Evolutionary conservation across 495 filamentous ascomycete genomes (phyloP).

Genomic region (Rhypophila decipiens): DNA sequence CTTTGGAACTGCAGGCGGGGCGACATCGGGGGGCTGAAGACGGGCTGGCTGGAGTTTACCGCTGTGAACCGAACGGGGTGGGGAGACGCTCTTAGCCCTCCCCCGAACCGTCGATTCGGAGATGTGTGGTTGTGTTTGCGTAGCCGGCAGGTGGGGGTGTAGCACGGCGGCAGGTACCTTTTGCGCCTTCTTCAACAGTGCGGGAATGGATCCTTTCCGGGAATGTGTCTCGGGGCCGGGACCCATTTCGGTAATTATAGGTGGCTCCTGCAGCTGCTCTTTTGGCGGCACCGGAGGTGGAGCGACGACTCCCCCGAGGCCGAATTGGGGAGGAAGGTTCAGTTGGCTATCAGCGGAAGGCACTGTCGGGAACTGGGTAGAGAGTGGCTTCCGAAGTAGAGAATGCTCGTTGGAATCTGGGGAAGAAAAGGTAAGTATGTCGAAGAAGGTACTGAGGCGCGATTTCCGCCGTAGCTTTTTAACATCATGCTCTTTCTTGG

Average conservation of each 20-base stretch:
- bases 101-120: not conserved
- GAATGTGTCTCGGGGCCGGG: not conserved
- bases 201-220: slow-evolving; percentile 7
- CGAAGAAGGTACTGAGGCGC: slow-evolving; percentile 7
- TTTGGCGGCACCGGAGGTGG: not conserved
- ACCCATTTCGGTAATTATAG: too few relatives aligned
- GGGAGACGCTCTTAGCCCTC: slow-evolving; percentile 8
- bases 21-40: slow-evolving; percentile 17
- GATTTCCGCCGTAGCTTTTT: slow-evolving; percentile 8
- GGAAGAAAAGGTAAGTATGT: slow-evolving; percentile 13
- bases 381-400: slow-evolving; percentile 12
- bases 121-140: not conserved
- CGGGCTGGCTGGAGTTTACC: slow-evolving; percentile 19
- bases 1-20: slow-evolving; percentile 21
- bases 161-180: slow-evolving; percentile 15
- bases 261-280: slow-evolving; percentile 3
- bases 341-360: slow-evolving; percentile 2
- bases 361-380: slow-evolving; percentile 1
- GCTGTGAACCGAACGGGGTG: not conserved
- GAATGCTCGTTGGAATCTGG: slow-evolving; percentile 3
- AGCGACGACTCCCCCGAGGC: not conserved
- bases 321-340: not conserved
- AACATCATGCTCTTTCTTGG: not conserved
- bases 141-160: slow-evolving; percentile 3
- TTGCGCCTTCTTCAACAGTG: slow-evolving; percentile 13